Evolutionary conservation across 352 stramenopile genomes (phyloP), one percentile per base, ranked within the genome.

Genomic region (Thalassiosira mediterranea): DNA sequence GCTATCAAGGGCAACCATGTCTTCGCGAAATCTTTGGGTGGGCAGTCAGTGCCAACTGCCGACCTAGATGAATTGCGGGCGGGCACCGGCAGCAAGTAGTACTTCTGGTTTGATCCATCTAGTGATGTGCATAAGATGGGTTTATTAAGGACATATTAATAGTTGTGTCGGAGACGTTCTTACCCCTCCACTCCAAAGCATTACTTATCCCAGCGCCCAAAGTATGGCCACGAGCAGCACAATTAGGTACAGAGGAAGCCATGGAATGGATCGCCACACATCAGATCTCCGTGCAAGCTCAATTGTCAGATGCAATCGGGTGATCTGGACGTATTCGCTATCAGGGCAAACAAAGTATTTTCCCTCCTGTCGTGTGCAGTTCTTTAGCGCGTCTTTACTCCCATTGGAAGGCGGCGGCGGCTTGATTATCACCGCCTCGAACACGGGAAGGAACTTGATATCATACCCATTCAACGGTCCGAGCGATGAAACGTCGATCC

Each of bases 321-420:
- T 63, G 48, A 63, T 34, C 11, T 17, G 54, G 23, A 63, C 34
- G 13, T 49, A 63, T 52, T 63, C 54, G 42, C 54, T 63, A 54
- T 63, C 29, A 29, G 23, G 17, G 21, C 49, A 59, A 51, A 63
- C 54, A 51, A 63, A 63, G 29, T 63, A 63, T 21, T 63, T 63
- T n/a, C 54, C 54, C 28, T 63, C 54, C 54, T 63, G 54, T 4
- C 54, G 54, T 29, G 54, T 56, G n/a, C 23, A 63, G n/a, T 46
- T 3, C 8, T 56, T 46, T 51, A 15, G 23, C 28, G 19, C 23
- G 21, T 8, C 48, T 26, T 13, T 7, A 17, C 19, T 63, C 29
- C n/a, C 4, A 44, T 15, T 15, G 8, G 15, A 15, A 44, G 8
- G 8, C 37, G 23, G 4, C 11, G 54, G 54, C 26, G 54, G 54